Evolutionary conservation across 2,329 filamentous ascomycete genomes (phyloP), one percentile per base, ranked within the genome.

Genomic region (Aspergillus sp.): DNA sequence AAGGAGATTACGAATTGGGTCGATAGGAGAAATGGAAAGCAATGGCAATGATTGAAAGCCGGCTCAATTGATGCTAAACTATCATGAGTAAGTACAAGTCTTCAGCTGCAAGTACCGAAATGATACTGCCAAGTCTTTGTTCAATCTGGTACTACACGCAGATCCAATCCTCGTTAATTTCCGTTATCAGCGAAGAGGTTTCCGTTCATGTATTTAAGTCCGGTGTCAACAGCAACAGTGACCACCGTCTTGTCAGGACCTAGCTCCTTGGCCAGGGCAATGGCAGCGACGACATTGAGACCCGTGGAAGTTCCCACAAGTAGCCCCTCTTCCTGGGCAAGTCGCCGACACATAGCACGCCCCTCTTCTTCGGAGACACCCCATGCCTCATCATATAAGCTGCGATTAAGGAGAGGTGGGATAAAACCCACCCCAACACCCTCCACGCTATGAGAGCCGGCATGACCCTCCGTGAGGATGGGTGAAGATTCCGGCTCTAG

Each of bases 391-490:
- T 95, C 86, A 19, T 95, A 86, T 2, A 79, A 65, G 12, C 81
- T 68, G 58, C 84, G 85, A 52, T 90, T 81, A 37, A 95, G 73
- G 6, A 95, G 89, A 29, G 95, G 88, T 4, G 90, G 90, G 45
- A 95, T 83, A 64, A 95, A 95, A 64, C 95, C 90, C 62, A 95
- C 95, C 7, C 90, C 90, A 54, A 95, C 95, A 27, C 90, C 90
- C 71, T 95, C 90, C 1, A 96, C 89, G 71, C 94, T 93, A 74
- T 95, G 95, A 1, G 81, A 73, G 62, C 86, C 81, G 3, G 36
- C 26, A n/a, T 34, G 32, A 27, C 46, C 44, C 30, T 49, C 37
- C 1, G 47, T 49, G 8, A 48, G 40, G 5, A 42, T 35, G 1
- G 51, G 47, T 7, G 46, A 43, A 13, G 44, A 43, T 1, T 44